Evolutionary conservation across 2,329 filamentous ascomycete species (phyloP).

Genomic region (Lojkania enalia): DNA sequence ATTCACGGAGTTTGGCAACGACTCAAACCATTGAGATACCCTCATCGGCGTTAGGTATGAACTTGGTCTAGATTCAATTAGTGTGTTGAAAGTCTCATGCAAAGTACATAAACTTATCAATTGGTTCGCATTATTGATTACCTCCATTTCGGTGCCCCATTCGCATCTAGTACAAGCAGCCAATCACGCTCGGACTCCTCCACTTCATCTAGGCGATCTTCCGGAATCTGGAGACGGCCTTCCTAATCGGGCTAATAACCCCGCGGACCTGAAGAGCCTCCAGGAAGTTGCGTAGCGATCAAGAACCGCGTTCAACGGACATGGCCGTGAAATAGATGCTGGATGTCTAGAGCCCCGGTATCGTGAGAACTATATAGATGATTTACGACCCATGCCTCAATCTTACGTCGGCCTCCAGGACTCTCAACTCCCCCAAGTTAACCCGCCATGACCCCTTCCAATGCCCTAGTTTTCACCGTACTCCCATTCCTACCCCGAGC

Average conservation of each 20-base stretch:
- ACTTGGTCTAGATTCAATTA: not conserved
- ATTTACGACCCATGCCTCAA: not conserved
- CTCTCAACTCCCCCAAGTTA: not conserved
- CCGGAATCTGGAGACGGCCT: slow-evolving; percentile 20
- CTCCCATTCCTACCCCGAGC: slow-evolving; percentile 29
- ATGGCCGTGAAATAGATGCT: slow-evolving; percentile 24
- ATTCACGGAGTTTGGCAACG: slow-evolving; percentile 27
- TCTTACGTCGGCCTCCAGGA: not conserved
- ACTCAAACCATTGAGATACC: slow-evolving; percentile 32
- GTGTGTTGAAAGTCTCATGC: not conserved
- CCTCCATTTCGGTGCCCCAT: slow-evolving; percentile 10
- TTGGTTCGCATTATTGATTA: slow-evolving; percentile 10
- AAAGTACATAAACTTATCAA: slow-evolving; percentile 4
- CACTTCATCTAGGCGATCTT: slow-evolving; percentile 8
- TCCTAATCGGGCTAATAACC: slow-evolving; percentile 29
- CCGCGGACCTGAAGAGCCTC: slow-evolving; percentile 21
- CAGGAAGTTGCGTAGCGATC: slow-evolving; percentile 21
- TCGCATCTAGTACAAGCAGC: not conserved
- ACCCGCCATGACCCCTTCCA: slow-evolving; percentile 27
- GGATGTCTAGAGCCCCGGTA: not conserved
- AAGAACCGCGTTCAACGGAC: slow-evolving; percentile 33
- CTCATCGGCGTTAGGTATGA: slow-evolving; percentile 8
- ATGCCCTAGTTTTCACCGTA: slow-evolving; percentile 28
- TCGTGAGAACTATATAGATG: slow-evolving; percentile 1
- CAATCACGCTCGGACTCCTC: slow-evolving; percentile 2